A percentile compares a stretch with the other conserved stretches of the same genome.
Evolutionary conservation across 75 land plant species (phyloP).

Genomic region (Azolla pinnata): DNA sequence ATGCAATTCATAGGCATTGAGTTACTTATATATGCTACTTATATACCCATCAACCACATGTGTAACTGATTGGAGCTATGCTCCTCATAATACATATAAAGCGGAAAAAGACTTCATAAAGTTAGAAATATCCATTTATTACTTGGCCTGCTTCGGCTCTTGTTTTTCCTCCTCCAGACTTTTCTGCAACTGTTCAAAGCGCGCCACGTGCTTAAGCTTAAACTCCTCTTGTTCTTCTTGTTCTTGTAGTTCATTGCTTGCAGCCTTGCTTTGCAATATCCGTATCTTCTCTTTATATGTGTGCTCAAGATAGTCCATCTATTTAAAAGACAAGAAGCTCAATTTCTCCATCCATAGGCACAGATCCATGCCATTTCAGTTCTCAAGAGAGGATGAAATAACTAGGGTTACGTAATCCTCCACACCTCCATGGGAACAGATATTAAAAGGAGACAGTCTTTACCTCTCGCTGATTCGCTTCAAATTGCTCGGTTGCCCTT

Average conservation of each 20-base stretch:
- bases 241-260: constrained; percentile 9
- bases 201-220: constrained; percentile 7
- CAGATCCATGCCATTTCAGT: not conserved
- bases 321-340: not conserved
- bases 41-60: too few species aligned
- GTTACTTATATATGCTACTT: too few species aligned
- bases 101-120: not conserved
- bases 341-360: not conserved
- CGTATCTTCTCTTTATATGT: constrained; percentile 12
- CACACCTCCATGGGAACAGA: not conserved
- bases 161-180: constrained; percentile 7
- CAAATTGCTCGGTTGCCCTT: constrained; percentile 42
- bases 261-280: constrained; percentile 8
- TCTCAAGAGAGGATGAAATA: not conserved
- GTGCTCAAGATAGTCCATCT: constrained; percentile 22
- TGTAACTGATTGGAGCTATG: too few species aligned
- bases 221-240: constrained; percentile 17
- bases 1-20: too few species aligned
- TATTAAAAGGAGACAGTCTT: not conserved
- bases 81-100: too few species aligned
- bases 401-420: not conserved
- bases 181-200: constrained; percentile 13
- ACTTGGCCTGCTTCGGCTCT: constrained; percentile 20
- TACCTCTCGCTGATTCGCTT: constrained; percentile 56
- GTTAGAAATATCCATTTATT: not conserved